Percentiles rank a stretch among this genome's conserved stretches.
Conservation (phyloP, 2,329 filamentous ascomycete genomes). For the Emmonsiellopsis sp. region DNA sequence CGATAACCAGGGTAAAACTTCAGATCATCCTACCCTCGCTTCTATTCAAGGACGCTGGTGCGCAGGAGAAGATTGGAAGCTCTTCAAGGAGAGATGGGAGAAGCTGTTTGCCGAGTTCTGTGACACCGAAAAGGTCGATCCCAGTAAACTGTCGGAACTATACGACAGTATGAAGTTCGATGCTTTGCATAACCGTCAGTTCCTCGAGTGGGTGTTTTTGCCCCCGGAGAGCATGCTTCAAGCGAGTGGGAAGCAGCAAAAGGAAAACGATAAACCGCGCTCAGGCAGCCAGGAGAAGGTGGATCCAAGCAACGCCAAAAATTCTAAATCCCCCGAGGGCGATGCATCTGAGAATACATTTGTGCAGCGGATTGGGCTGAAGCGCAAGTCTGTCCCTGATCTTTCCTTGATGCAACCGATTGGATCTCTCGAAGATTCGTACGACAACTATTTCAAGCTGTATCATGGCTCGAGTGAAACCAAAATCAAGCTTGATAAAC, state of each 20-base stretch:
- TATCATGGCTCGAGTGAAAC: constrained; percentile 67
- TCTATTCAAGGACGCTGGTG: constrained; percentile 89
- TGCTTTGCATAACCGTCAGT: constrained; percentile 89
- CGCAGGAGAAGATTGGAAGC: constrained; percentile 84
- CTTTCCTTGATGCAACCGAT: constrained; percentile 34
- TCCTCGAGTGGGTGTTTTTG: constrained; percentile 95
- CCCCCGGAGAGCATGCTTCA: constrained; percentile 65
- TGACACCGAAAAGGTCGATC: constrained; percentile 95
- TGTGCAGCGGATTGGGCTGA: constrained; percentile 38
- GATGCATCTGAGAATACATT: constrained; percentile 27
- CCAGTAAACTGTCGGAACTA: constrained; percentile 95
- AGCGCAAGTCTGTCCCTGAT: constrained; percentile 43
- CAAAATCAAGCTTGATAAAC: constrained; percentile 71
- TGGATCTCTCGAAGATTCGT: constrained; percentile 43
- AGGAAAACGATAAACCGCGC: constrained; percentile 12
- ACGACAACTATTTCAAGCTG: constrained; percentile 78
- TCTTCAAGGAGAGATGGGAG: constrained; percentile 96
- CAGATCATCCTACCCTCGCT: constrained; percentile 48
- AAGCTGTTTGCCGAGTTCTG: constrained; percentile 96
- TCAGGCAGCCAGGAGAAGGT: constrained; percentile 9
- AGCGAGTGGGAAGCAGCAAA: constrained; percentile 43
- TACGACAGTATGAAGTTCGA: constrained; percentile 99
- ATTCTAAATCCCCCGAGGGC: constrained; percentile 13
- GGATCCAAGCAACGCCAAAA: constrained; percentile 17
- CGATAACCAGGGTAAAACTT: constrained; percentile 12